These are phyloP conservation scores for Metroxylon sagu DNA, from an alignment of 176 grass and related monocot species.

Conservation along the genomic window DNA sequence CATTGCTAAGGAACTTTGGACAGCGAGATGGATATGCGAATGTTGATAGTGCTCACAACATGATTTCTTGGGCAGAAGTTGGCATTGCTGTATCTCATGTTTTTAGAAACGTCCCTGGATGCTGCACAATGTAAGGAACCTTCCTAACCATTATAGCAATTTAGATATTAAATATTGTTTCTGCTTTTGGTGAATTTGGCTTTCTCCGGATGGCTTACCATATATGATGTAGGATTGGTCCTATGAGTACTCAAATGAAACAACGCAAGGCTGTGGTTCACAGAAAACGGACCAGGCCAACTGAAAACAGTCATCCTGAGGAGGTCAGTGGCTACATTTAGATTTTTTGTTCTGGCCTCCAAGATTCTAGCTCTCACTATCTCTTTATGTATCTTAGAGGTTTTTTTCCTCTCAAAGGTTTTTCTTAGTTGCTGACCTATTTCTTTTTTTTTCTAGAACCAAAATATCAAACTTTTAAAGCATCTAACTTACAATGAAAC, in stretches of 20 bases:
- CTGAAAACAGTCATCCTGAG: slow-evolving; percentile 68
- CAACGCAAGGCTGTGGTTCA: slow-evolving; percentile 33
- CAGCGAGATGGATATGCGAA: slow-evolving; percentile 27
- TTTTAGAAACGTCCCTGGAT: slow-evolving; percentile 58
- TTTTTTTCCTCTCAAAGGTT: too few species aligned
- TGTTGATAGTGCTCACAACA: slow-evolving; percentile 20
- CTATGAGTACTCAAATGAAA: slow-evolving; percentile 85
- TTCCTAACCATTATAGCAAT: background rate
- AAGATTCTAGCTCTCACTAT: too few species aligned
- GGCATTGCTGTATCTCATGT: slow-evolving; percentile 48
- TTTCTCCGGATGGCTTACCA: too few species aligned
- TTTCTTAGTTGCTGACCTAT: too few species aligned
- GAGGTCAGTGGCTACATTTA: slow-evolving; percentile 27
- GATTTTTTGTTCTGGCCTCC: too few species aligned
- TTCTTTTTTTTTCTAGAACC: too few species aligned
- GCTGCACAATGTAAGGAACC: slow-evolving; percentile 68
- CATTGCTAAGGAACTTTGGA: slow-evolving; percentile 60
- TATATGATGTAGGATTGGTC: slow-evolving; percentile 47
- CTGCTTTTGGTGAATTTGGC: too few species aligned
- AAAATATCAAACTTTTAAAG: too few species aligned
- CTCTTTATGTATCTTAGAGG: too few species aligned
- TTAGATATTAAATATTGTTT: background rate
- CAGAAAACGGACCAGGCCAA: slow-evolving; percentile 51
- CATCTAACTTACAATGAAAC: too few species aligned
- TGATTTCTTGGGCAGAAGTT: slow-evolving; percentile 46